A percentile compares a stretch with the other conserved stretches of the same genome.
Conservation (phyloP, 2,329 filamentous ascomycete species). For the Neopestalotiopsis clavispora region DNA sequence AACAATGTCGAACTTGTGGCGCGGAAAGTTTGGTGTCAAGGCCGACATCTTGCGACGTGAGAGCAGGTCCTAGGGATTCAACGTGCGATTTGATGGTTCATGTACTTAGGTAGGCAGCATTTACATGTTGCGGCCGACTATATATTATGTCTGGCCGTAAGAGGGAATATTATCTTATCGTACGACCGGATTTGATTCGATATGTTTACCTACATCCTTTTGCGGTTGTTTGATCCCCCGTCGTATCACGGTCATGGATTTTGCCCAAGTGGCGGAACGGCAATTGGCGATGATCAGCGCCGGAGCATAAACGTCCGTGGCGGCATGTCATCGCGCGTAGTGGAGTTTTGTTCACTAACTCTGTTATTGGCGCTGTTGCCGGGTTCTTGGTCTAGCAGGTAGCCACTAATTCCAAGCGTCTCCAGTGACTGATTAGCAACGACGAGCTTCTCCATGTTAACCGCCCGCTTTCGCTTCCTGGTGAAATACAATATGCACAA, state of each 20-base stretch:
- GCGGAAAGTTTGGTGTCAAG: not conserved
- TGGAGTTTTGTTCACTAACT: not conserved
- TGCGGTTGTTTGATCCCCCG: slow-evolving; percentile 5
- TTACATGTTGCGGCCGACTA: not conserved
- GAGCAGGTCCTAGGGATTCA: no score
- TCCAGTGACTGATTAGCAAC: no score
- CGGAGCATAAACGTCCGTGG: slow-evolving; percentile 2
- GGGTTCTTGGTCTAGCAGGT: not conserved
- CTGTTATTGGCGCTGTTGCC: no score
- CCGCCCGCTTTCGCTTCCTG: no score
- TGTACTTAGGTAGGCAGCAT: not conserved
- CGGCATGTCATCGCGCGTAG: not conserved
- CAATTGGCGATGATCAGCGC: not conserved
- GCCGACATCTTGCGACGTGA: not conserved
- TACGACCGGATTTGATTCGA: not conserved
- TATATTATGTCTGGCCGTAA: not conserved
- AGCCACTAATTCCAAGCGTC: not conserved
- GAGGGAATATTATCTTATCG: not conserved
- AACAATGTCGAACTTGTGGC: slow-evolving; percentile 45
- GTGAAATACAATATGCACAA: no score
- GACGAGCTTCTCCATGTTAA: no score
- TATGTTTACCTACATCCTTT: not conserved
- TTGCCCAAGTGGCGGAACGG: not conserved
- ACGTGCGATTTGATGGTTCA: not conserved
- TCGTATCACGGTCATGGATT: not conserved